These are phyloP conservation scores for Pseudophaeomoniella oleicola DNA, from an alignment of 2,329 filamentous ascomycete species.

Conservation along the genomic window DNA sequence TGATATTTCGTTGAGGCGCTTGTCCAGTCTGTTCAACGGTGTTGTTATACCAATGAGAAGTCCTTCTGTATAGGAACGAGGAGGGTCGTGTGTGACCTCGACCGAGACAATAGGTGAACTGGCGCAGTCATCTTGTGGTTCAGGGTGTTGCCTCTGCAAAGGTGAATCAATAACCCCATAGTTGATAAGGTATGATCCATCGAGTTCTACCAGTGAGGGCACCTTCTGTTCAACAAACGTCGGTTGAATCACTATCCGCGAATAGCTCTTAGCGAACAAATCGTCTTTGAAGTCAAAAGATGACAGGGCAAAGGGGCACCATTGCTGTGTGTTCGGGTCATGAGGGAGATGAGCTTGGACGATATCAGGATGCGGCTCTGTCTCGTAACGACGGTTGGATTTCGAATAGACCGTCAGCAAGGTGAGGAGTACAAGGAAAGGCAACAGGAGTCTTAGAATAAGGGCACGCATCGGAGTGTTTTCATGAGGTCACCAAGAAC, in stretches of 20 bases:
- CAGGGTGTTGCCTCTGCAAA: not conserved
- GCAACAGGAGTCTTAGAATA: no score
- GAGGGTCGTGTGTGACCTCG: not conserved
- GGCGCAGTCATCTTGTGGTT: not conserved
- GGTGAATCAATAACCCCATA: not conserved
- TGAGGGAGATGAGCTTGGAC: no score
- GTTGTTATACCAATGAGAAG: constrained; percentile 27
- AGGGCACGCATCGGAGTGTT: no score
- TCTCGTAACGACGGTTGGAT: no score
- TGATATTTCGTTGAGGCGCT: constrained; percentile 23
- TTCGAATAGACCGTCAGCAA: no score
- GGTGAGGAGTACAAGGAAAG: no score
- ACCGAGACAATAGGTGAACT: not conserved
- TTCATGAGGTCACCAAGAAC: no score
- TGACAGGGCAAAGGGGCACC: not conserved
- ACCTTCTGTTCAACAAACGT: not conserved
- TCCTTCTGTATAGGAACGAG: constrained; percentile 6
- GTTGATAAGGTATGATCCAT: not conserved
- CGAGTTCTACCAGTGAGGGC: not conserved
- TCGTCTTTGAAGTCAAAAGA: not conserved
- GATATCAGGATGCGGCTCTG: no score
- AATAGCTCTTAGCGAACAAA: not conserved
- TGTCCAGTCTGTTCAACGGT: constrained; percentile 26
- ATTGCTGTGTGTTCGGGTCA: no score
- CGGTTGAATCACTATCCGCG: not conserved